Evolutionary conservation across 208 protist genomes (phyloP).

Genomic region (Crithidia acanthocephali): DNA sequence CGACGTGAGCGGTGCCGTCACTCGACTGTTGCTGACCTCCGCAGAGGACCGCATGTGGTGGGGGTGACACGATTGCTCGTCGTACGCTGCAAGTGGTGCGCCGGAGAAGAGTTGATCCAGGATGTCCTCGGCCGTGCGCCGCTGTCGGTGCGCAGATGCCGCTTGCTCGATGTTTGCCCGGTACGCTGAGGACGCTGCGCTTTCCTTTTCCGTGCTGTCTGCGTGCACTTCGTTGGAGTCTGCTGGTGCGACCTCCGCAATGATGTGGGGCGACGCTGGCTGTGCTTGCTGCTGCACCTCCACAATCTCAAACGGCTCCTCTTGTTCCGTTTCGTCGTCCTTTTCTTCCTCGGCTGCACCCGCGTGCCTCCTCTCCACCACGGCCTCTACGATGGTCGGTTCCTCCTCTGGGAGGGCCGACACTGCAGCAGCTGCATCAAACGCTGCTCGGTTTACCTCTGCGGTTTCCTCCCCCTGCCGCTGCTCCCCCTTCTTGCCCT

Average conservation of each 20-base stretch:
- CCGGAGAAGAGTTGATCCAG: constrained; percentile 11
- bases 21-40: neutral
- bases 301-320: neutral
- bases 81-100: no score
- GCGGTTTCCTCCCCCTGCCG: neutral
- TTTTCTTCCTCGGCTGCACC: neutral
- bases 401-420: neutral
- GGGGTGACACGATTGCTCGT: no score
- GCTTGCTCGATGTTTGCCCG: neutral
- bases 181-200: neutral
- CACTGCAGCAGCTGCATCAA: no score
- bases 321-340: neutral
- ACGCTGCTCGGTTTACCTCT: neutral
- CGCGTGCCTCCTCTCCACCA: neutral
- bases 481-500: constrained; percentile 9
- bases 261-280: neutral
- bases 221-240: neutral
- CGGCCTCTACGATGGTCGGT: neutral
- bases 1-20: neutral
- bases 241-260: neutral
- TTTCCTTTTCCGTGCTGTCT: no score
- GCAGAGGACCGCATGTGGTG: neutral
- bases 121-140: constrained; percentile 5
- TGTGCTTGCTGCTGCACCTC: neutral
- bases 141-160: neutral